Conservation (phyloP, 2,329 filamentous ascomycete species). For the Juglanconis oblonga region DNA sequence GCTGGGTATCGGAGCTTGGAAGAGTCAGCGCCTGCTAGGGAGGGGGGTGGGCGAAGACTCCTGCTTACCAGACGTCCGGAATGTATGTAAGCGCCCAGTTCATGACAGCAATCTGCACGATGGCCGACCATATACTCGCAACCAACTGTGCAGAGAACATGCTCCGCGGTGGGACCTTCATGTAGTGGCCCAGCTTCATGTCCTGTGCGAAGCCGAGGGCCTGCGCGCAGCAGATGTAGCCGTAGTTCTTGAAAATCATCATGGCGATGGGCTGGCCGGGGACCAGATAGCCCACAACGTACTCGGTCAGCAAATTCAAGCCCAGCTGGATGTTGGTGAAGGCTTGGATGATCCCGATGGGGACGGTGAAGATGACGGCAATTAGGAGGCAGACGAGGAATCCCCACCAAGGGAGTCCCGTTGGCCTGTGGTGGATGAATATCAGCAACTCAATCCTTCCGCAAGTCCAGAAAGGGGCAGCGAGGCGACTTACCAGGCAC, state of each 20-base stretch:
- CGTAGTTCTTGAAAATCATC: conserved; percentile 78
- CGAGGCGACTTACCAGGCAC: conserved; percentile 38
- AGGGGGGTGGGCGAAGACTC: too few relatives aligned
- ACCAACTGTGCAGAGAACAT: conserved; percentile 60
- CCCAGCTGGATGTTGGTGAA: conserved; percentile 63
- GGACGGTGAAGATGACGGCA: conserved; percentile 57
- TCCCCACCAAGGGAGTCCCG: conserved; percentile 57
- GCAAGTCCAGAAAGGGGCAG: not conserved
- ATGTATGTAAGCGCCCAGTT: conserved; percentile 65
- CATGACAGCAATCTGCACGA: conserved; percentile 63
- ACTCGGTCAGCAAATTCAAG: conserved; percentile 71
- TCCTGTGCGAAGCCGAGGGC: conserved; percentile 64
- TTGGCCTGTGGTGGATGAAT: conserved; percentile 30
- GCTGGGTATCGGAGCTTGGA: conserved; percentile 37
- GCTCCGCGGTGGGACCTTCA: conserved; percentile 60
- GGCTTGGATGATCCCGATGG: conserved; percentile 59
- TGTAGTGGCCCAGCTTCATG: conserved; percentile 67
- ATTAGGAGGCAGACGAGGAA: conserved; percentile 56
- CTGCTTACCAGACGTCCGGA: conserved; percentile 50
- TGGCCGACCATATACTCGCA: conserved; percentile 58
- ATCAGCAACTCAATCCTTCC: not conserved
- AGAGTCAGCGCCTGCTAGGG: not conserved
- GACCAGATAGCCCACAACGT: conserved; percentile 70
- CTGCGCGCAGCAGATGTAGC: conserved; percentile 66
- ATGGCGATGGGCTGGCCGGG: conserved; percentile 68